Evolutionary conservation across 306 rosid genomes (phyloP), one percentile per base, ranked within the genome.

Genomic region (Glycine tomentella): DNA sequence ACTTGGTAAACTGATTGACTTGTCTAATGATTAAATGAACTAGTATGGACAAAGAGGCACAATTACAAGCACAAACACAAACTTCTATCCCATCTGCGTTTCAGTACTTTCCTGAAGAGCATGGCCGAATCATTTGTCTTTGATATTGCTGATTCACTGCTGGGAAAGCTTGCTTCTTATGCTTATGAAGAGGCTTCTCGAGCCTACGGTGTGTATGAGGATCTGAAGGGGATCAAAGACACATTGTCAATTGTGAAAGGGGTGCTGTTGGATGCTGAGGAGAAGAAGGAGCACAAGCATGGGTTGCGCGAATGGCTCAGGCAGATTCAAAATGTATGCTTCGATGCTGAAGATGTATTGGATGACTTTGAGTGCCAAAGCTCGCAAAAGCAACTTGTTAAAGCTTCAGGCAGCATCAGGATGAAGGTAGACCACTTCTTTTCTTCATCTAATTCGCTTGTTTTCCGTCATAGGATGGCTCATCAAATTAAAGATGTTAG

Each of bases 381-480:
- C 8, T 4, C 11, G 25, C 6, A 20, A 34, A 77, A 46, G n/a
- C 40, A 76, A 49, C 7, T 63, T 9, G 49, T 20, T 72, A 48
- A 49, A 11, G 55, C 78, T 38, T 45, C 53, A 9, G 38, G 69
- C 34, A 40, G 14, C 1, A 10, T 9, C 7, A 10, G 40, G 8
- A 3, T 36, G 16, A 84, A 78, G 86, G 81, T 79, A 69, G 7
- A 25, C 0, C 25, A 50, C n/a, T 66, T 75, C 74, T 84, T 82
- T 63, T 86, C 85, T 3, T 0, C 6, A 0, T 56, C 80, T 10
- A 80, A 82, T 14, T 48, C 75, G n/a, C 45, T 75, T 13, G 76
- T 33, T 16, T 56, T 77, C 33, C 77, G 50, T 13, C 4, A 0
- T 56, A 66, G 31, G 49, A 58, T 55, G 11, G 81, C 70, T 55